Evolutionary conservation across 495 filamentous ascomycete genomes (phyloP).

Genomic region (Penicillium desertorum): DNA sequence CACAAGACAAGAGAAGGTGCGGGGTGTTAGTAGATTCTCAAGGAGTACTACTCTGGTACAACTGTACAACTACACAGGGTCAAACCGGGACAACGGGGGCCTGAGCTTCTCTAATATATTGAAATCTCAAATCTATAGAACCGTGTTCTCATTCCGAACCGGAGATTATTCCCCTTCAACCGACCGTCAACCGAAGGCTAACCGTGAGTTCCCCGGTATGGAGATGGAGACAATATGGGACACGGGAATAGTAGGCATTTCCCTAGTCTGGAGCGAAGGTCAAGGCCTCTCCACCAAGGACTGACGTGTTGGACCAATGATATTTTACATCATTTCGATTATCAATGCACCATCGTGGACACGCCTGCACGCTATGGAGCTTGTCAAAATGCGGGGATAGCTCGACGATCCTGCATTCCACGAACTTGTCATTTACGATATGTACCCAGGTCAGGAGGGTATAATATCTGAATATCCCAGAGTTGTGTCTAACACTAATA

Average conservation of each 20-base stretch:
- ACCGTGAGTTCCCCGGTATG: slow-evolving; percentile 10
- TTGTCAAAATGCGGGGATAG: slow-evolving; percentile 15
- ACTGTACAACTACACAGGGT: not conserved
- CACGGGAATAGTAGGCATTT: slow-evolving; percentile 4
- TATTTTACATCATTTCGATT: not conserved
- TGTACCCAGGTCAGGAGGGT: not conserved
- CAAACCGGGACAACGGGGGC: slow-evolving; percentile 3
- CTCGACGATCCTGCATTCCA: not conserved
- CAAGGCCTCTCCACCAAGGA: not conserved
- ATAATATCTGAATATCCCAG: too few species aligned
- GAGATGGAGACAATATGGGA: not conserved
- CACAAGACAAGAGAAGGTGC: slow-evolving; percentile 16
- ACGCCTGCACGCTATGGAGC: slow-evolving; percentile 3
- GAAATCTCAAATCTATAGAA: not conserved
- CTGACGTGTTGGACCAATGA: slow-evolving; percentile 8
- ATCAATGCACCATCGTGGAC: slow-evolving; percentile 5
- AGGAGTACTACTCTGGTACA: not conserved
- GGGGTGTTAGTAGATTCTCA: slow-evolving; percentile 10
- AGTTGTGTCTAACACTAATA: not conserved
- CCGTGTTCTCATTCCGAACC: slow-evolving; percentile 17
- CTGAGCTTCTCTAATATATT: slow-evolving; percentile 12
- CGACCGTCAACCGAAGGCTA: slow-evolving; percentile 11
- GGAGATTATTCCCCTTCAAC: slow-evolving; percentile 10
- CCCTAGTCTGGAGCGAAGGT: not conserved
- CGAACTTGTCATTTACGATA: not conserved